phyloP scores from a whole-genome alignment of 352 stramenopile genomes.

The Aphanomyces euteiches region DNA sequence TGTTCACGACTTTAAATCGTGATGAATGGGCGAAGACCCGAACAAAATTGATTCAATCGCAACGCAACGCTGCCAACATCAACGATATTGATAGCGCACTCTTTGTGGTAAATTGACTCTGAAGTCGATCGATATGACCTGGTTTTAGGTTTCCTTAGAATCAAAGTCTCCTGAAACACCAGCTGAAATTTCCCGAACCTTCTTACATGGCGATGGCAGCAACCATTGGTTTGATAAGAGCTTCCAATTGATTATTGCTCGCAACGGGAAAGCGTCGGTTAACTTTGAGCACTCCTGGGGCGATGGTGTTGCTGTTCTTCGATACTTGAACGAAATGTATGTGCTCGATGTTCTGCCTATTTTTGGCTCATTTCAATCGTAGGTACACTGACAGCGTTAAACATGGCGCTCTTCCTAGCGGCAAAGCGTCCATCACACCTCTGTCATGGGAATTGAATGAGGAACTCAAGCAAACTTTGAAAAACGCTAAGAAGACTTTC shows the following conservation, averaged over 20 bases:
- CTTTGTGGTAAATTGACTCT: constrained; percentile 47
- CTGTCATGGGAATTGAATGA: constrained; percentile 60
- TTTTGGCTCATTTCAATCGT: constrained; percentile 54
- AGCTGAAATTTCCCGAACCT: constrained; percentile 64
- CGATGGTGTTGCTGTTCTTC: constrained; percentile 82
- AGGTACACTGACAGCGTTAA: constrained; percentile 78
- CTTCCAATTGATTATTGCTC: constrained; percentile 84
- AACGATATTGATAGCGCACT: constrained; percentile 82
- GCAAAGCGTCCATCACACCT: constrained; percentile 34
- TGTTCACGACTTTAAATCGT: constrained; percentile 80
- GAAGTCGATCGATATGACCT: neutral
- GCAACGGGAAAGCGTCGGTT: constrained; percentile 74
- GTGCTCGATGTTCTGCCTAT: too few relatives aligned
- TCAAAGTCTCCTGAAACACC: constrained; percentile 53
- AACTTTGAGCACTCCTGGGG: constrained; percentile 91
- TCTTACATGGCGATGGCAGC: constrained; percentile 73
- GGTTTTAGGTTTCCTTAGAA: constrained; percentile 54
- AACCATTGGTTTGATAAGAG: constrained; percentile 93
- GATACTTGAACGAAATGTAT: constrained; percentile 84
- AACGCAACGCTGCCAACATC: constrained; percentile 62
- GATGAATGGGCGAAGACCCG: constrained; percentile 75
- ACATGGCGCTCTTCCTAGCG: constrained; percentile 50
- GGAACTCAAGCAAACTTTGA: constrained; percentile 56
- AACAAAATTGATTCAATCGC: constrained; percentile 49
- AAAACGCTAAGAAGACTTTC: constrained; percentile 67